A percentile compares a stretch with the other conserved stretches of the same genome.
Evolutionary conservation across 108 stramenopile genomes (phyloP).

Genomic region (Aurantiochytrium sp.): DNA sequence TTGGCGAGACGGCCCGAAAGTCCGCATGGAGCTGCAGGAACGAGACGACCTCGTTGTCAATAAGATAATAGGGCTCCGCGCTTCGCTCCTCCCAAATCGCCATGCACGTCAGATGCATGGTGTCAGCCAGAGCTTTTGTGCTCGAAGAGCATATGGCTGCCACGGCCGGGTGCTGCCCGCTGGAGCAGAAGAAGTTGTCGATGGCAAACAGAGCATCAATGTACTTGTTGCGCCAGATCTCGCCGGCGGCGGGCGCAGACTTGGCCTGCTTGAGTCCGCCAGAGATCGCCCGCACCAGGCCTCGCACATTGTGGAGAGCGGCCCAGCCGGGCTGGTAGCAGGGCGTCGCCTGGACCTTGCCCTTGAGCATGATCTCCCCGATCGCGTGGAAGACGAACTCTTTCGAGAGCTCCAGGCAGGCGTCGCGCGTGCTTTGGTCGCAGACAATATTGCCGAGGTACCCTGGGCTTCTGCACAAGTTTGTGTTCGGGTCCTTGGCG

Average conservation of each 20-base stretch:
- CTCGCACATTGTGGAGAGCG: background rate
- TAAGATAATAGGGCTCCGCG: background rate
- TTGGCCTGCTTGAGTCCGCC: background rate
- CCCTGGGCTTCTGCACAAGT: slow-evolving; percentile 10
- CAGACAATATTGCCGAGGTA: background rate
- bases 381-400: slow-evolving; percentile 45
- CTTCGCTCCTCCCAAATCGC: background rate
- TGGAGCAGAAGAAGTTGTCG: background rate
- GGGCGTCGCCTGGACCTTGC: slow-evolving; percentile 40
- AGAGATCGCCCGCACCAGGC: background rate
- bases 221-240: background rate
- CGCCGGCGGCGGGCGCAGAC: background rate
- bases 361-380: slow-evolving; percentile 55
- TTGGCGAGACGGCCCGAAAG: background rate
- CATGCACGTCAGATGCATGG: background rate
- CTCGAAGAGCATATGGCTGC: background rate
- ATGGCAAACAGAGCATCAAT: background rate
- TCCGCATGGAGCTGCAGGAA: background rate
- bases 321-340: slow-evolving; percentile 46
- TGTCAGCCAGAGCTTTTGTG: background rate
- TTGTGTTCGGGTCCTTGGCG: background rate
- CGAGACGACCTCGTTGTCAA: background rate
- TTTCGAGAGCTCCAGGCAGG: background rate
- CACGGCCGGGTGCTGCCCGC: background rate
- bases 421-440: background rate